Base-by-base conservation (phyloP, 805 yeast species). In the Ogataea wickerhamii region DNA sequence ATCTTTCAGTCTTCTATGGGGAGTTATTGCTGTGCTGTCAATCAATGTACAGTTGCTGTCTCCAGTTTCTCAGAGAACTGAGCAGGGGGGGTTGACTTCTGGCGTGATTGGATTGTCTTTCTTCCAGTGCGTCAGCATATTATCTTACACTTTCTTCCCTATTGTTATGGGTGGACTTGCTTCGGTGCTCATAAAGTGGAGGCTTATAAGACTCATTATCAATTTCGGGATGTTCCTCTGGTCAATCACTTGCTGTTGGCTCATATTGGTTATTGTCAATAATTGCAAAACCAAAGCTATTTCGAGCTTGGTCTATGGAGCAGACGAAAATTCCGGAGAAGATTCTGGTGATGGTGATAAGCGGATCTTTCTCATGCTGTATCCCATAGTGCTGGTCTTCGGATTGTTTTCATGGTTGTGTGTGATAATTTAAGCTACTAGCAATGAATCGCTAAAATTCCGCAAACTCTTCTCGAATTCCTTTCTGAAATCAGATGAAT, bases 111-210 rank as follows among this genome's bases (percentile, higher is more conserved):
- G 68, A 26, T 64, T 76, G 19, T 71, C 78, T 2, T 73, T 75
- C 39, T 66, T 75, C 64, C 74, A 76, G 28, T 76, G 80, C 35
- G 61, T 76, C 21, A 70, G 77, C 53, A 76, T 79, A 19, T 61
- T 74, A 11, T 76, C 80, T 2, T 76, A 76, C 56, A 67, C 77
- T 18, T 56, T 74, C 58, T 76, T 76, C 51, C 82, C 82, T 2
- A 64, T 76, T 19, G 66, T 71, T 2, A 45, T 71, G 6, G 80
- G 80, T 3, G 74, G 70, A 4, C 33, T 74, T 7, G 34, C 71
- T 13, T 66, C 76, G 34, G 61, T 73, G 2, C 55, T 73, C 5
- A 45, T 76, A 28, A 54, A 58, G 18, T 69, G 70, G 68, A 69
- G 66, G 45, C 40, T 67, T 8, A 36, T 75, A 3, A 58, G 80